Conservation (phyloP, 495 filamentous ascomycete species). For the Haplographium delicatum region DNA sequence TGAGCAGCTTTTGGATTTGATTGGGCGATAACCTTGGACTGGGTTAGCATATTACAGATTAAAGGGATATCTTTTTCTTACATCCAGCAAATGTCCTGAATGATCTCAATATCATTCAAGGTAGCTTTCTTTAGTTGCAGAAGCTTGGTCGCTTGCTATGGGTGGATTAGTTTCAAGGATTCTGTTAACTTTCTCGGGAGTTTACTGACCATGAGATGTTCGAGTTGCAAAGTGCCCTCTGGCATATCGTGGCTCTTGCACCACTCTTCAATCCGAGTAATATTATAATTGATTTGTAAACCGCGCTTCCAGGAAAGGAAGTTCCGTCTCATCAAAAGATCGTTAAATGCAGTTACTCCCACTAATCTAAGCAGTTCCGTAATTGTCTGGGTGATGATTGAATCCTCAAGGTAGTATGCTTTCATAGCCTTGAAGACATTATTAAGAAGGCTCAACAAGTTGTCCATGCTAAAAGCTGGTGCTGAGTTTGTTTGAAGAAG, state of each 20-base stretch:
- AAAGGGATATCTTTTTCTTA: slow-evolving; percentile 41
- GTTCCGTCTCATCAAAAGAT: slow-evolving; percentile 93
- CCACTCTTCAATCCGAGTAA: slow-evolving; percentile 99
- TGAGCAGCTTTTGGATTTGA: slow-evolving; percentile 97
- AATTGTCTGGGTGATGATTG: slow-evolving; percentile 89
- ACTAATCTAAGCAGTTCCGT: slow-evolving; percentile 92
- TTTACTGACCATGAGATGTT: slow-evolving; percentile 85
- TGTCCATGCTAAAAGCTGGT: slow-evolving; percentile 98
- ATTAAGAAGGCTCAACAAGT: slow-evolving; percentile 91
- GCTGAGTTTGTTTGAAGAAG: slow-evolving; percentile 80
- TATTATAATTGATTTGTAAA: slow-evolving; percentile 99
- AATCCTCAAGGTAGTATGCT: slow-evolving; percentile 92
- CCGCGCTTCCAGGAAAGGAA: slow-evolving; percentile 99
- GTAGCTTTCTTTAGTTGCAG: slow-evolving; percentile 99
- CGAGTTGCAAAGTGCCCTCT: slow-evolving; percentile 92
- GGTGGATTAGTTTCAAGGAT: slow-evolving; percentile 15
- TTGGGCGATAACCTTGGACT: slow-evolving; percentile 72
- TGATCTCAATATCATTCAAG: slow-evolving; percentile 98
- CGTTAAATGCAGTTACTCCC: slow-evolving; percentile 98
- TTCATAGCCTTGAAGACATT: slow-evolving; percentile 98
- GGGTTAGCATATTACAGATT: neutral
- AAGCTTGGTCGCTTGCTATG: slow-evolving; percentile 75
- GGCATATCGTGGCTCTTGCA: slow-evolving; percentile 99
- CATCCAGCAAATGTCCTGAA: slow-evolving; percentile 99
- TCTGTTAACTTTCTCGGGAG: slow-evolving; percentile 24